phyloP scores from a whole-genome alignment of 1,284 basidiomycete genomes.

The Microbotryum silenes-acaulis region DNA sequence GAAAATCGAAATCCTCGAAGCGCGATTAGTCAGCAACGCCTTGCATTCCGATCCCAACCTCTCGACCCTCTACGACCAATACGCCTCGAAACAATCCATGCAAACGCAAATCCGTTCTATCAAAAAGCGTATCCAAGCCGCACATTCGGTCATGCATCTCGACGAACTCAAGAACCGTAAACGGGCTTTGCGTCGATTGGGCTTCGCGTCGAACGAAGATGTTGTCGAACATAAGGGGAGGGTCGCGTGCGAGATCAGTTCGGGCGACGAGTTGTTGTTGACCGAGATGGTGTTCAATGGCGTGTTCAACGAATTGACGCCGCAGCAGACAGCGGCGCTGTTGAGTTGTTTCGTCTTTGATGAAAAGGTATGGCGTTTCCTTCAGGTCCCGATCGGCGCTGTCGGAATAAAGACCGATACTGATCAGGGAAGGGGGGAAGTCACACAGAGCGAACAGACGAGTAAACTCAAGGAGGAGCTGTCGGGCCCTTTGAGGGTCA shows the following conservation, averaged over 20 bases:
- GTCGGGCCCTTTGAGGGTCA: conserved; percentile 77
- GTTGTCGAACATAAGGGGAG: conserved; percentile 97
- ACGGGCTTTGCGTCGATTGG: conserved; percentile 81
- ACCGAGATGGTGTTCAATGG: conserved; percentile 98
- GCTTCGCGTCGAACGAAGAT: conserved; percentile 79
- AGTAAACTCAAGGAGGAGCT: conserved; percentile 86
- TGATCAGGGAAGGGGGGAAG: background rate
- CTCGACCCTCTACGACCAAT: conserved; percentile 69
- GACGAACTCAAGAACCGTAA: conserved; percentile 96
- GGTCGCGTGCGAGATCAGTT: conserved; percentile 96
- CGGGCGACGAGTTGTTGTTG: conserved; percentile 90
- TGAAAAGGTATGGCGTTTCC: conserved; percentile 63
- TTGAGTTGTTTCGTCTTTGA: conserved; percentile 94
- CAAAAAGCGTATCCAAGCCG: conserved; percentile 76
- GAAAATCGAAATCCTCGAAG: conserved; percentile 85
- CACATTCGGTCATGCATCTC: conserved; percentile 87
- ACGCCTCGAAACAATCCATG: conserved; percentile 65
- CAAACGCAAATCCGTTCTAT: conserved; percentile 64
- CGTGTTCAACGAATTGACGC: conserved; percentile 79
- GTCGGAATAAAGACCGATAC: background rate
- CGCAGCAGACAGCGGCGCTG: conserved; percentile 87
- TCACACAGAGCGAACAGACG: conserved; percentile 68
- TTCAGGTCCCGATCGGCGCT: background rate
- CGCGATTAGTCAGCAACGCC: conserved; percentile 64
- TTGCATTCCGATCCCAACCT: conserved; percentile 68